Conservation (phyloP, 345 rosid genomes). For the Pseudoturritis turrita region DNA sequence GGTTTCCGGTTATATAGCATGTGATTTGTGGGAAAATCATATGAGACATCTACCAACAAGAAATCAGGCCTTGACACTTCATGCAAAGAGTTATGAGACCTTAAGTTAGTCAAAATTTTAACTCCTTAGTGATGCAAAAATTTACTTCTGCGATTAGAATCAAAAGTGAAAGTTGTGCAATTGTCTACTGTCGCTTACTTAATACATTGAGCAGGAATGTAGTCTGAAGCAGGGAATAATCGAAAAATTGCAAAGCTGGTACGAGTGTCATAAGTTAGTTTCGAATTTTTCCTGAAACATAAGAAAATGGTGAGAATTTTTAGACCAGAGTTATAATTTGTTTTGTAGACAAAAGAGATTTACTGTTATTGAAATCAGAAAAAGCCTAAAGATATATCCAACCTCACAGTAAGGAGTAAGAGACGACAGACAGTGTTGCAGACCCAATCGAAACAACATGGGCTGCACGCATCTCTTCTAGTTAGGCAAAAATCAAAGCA, state of each 20-base stretch:
- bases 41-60: no score
- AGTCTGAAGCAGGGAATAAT: conserved; percentile 75
- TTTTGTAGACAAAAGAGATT: not conserved
- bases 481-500: no score
- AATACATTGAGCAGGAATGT: conserved; percentile 66
- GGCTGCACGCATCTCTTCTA: no score
- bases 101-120: not conserved
- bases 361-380: not conserved
- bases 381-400: conserved; percentile 46
- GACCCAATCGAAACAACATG: no score
- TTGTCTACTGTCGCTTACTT: conserved; percentile 39
- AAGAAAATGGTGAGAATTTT: conserved; percentile 3
- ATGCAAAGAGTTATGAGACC: not conserved
- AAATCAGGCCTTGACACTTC: not conserved
- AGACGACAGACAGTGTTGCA: no score
- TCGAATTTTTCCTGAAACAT: conserved; percentile 50
- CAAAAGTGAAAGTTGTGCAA: not conserved
- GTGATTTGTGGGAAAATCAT: no score
- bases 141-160: not conserved
- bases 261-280: conserved; percentile 60
- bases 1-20: no score
- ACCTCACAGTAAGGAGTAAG: no score
- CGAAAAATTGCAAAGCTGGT: conserved; percentile 61
- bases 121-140: not conserved
- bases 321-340: not conserved